Conservation (phyloP, 176 grass and related monocot species). For the Chrysopogon serrulatus region DNA sequence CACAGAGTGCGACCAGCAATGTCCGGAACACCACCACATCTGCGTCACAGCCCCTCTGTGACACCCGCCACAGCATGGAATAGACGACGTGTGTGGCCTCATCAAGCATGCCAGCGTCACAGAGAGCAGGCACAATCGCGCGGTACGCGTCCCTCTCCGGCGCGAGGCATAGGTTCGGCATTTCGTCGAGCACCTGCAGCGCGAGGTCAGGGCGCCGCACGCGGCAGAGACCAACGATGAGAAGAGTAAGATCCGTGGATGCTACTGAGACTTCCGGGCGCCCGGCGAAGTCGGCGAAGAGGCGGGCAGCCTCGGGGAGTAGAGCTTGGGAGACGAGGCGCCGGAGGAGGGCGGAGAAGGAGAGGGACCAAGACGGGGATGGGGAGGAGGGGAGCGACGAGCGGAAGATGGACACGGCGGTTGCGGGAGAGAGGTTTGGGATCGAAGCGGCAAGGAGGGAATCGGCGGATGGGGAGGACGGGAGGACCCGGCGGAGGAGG, state of each 20-base stretch:
- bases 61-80: constrained; percentile 72
- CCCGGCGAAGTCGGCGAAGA: constrained; percentile 42
- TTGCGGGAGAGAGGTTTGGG: constrained; percentile 20
- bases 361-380: constrained; percentile 57
- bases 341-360: constrained; percentile 67
- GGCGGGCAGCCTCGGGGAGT: constrained; percentile 32
- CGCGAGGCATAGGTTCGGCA: constrained; percentile 41
- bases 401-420: constrained; percentile 38
- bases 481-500: constrained; percentile 43
- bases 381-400: constrained; percentile 44
- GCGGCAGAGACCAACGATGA: constrained; percentile 34
- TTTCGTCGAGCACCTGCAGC: constrained; percentile 61
- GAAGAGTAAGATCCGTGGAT: constrained; percentile 46
- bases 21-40: constrained; percentile 59
- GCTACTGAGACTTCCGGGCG: constrained; percentile 33
- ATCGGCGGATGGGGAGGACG: constrained; percentile 40
- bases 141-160: constrained; percentile 55
- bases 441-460: constrained; percentile 52
- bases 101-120: constrained; percentile 60
- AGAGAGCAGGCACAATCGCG: constrained; percentile 50
- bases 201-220: constrained; percentile 40
- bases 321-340: constrained; percentile 33
- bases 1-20: constrained; percentile 61
- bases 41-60: constrained; percentile 50
- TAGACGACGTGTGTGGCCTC: constrained; percentile 73